These are phyloP conservation scores for Mytilinidion resinicola DNA, from an alignment of 495 filamentous ascomycete genomes.

Conservation along the genomic window DNA sequence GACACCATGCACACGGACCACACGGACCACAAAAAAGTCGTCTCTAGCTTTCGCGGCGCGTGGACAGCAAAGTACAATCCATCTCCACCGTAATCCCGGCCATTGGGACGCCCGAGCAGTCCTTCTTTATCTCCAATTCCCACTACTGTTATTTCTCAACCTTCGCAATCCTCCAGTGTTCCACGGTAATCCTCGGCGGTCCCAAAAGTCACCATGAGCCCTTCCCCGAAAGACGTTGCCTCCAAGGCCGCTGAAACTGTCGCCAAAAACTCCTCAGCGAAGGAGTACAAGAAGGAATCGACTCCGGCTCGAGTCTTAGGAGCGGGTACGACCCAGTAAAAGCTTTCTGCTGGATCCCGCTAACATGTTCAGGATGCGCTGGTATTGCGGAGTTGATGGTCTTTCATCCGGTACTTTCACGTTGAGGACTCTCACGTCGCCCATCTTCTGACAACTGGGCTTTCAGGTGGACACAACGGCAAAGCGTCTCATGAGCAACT, in stretches of 20 bases:
- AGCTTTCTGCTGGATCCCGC: background rate
- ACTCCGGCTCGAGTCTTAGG: constrained; percentile 79
- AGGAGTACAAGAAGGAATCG: constrained; percentile 79
- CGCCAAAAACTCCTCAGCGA: constrained; percentile 37
- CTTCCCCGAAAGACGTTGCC: constrained; percentile 18
- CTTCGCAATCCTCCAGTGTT: background rate
- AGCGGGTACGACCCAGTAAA: constrained; percentile 58
- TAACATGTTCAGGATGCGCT: constrained; percentile 60
- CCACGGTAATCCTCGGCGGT: background rate
- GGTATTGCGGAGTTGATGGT: constrained; percentile 94
- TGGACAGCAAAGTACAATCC: background rate
- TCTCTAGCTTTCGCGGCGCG: too few species aligned
- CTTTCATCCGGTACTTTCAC: constrained; percentile 77
- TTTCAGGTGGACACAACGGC: constrained; percentile 90
- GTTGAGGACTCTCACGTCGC: background rate
- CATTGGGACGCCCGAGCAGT: background rate
- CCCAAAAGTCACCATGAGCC: constrained; percentile 16
- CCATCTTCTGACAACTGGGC: background rate
- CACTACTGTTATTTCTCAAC: background rate
- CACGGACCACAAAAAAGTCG: too few species aligned
- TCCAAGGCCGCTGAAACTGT: constrained; percentile 17
- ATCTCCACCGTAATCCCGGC: background rate
- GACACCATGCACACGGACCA: too few species aligned
- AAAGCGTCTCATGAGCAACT: constrained; percentile 99
- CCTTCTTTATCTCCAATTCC: background rate